Evolutionary conservation across 352 stramenopile species (phyloP).

Genomic region (Globisporangium recalcitrans): DNA sequence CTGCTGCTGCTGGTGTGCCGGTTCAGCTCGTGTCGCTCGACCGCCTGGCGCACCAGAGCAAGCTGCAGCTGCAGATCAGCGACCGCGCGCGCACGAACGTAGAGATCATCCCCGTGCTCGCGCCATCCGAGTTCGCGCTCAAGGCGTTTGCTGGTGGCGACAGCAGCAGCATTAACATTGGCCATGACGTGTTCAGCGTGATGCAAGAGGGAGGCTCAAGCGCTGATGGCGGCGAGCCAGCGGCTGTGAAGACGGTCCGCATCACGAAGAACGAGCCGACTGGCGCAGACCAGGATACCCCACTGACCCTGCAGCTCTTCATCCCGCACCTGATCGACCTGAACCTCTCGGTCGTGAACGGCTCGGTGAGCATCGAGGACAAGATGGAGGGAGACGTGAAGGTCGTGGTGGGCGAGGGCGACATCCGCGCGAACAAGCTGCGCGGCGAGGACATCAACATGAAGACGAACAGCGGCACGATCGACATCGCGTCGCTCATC

Average conservation of each 20-base stretch:
- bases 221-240: neutral
- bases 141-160: constrained; percentile 16
- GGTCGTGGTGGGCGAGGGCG: constrained; percentile 47
- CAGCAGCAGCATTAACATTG: neutral
- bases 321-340: constrained; percentile 45
- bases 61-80: constrained; percentile 36
- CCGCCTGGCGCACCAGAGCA: constrained; percentile 34
- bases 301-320: constrained; percentile 25
- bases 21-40: constrained; percentile 30
- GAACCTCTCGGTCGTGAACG: constrained; percentile 39
- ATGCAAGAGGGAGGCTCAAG: constrained; percentile 15
- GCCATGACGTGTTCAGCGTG: constrained; percentile 21
- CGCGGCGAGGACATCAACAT: constrained; percentile 50
- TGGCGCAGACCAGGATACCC: neutral
- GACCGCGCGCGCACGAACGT: constrained; percentile 29
- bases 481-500: constrained; percentile 41
- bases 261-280: constrained; percentile 25
- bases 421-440: constrained; percentile 60
- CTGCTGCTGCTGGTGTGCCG: neutral
- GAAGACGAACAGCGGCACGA: constrained; percentile 54
- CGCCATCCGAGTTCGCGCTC: constrained; percentile 41
- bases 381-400: constrained; percentile 75
- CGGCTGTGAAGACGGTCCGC: constrained; percentile 17
- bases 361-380: constrained; percentile 39
- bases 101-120: constrained; percentile 48